Evolutionary conservation across 192 early-diverging fungal genomes (phyloP).

Genomic region (Gamsiella multidivaricata): DNA sequence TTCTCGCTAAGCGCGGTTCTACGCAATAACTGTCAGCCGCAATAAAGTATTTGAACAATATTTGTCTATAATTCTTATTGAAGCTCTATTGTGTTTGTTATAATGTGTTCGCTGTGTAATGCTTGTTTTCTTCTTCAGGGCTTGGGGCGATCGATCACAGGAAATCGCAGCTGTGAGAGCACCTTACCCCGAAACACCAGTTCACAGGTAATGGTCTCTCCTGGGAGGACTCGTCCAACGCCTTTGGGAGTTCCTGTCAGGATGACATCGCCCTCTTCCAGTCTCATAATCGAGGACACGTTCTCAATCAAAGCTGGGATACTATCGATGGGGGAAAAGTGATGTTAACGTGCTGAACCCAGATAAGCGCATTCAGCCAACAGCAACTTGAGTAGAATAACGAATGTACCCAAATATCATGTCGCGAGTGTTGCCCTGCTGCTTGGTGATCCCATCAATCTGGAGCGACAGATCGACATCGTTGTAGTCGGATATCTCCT

Average conservation of each 20-base stretch:
- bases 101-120: no score
- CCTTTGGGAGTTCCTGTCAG: slow-evolving; percentile 93
- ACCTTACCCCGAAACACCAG: slow-evolving; percentile 56
- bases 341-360: no score
- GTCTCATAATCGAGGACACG: slow-evolving; percentile 86
- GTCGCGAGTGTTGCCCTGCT: slow-evolving; percentile 87
- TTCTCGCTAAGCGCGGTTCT: slow-evolving; percentile 44
- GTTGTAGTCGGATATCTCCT: slow-evolving; percentile 72
- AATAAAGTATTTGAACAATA: no score
- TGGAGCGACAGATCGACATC: slow-evolving; percentile 83
- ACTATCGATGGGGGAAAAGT: slow-evolving; percentile 37
- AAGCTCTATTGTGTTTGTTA: no score
- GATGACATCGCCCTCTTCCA: slow-evolving; percentile 91
- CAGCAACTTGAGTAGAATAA: no score
- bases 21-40: no score
- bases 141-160: slow-evolving; percentile 52
- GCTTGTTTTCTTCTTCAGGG: no score
- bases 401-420: slow-evolving; percentile 92
- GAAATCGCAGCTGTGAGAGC: slow-evolving; percentile 58
- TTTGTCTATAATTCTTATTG: no score
- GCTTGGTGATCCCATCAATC: slow-evolving; percentile 78
- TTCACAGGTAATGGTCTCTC: slow-evolving; percentile 82
- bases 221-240: slow-evolving; percentile 81
- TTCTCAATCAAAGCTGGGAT: slow-evolving; percentile 85
- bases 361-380: background rate